Base-by-base conservation (phyloP, 1,284 basidiomycete species). In the Garcileccinum viscosum region DNA sequence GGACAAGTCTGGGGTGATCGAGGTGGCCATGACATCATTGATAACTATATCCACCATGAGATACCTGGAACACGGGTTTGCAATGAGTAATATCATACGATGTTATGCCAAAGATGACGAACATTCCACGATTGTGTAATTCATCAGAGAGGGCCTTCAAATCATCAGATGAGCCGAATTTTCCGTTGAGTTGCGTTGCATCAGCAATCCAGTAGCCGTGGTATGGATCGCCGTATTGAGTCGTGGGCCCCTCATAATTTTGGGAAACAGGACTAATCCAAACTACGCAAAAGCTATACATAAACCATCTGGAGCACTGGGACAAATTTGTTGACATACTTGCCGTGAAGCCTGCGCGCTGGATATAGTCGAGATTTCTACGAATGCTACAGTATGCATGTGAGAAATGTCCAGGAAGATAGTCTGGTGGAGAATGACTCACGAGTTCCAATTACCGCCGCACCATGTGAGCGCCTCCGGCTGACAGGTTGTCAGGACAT, bases 41-140 rank as follows among this genome's bases (percentile, higher is more conserved):
- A 91, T 87, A 66, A 92, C 90, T 8, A 92, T 82, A 76, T 94
- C 92, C 68, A 94, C 85, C 93, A 94, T 94, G 74, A 94, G 82
- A 74, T 88, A 76, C 75, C 76, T 76, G 71, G 59, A 33, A 35
- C 19, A 50, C 19, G 47, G 42, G 12, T 24, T 50, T 65, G 68
- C 6, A 47, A 37, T 64, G 68, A 79, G 71, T 75, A 77, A 8
- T 76, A 76, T 65, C 74, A 74, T 30, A 71, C 53, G 14, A 79
- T 65, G 33, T n/a, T n/a, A n/a, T n/a, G n/a, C n/a, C 76, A 74
- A 24, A 15, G 40, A 62, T 63, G 73, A 83, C 69, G 71, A 63
- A 91, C 90, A 94, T 94, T 64, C 84, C 86, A 47, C 91, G 86
- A 40, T 79, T 74, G 78, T 94, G 93, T n/a, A 93, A 74, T 42